These are phyloP conservation scores for Backusella morwellensis DNA, from an alignment of 192 early-diverging fungal genomes.

Conservation along the genomic window DNA sequence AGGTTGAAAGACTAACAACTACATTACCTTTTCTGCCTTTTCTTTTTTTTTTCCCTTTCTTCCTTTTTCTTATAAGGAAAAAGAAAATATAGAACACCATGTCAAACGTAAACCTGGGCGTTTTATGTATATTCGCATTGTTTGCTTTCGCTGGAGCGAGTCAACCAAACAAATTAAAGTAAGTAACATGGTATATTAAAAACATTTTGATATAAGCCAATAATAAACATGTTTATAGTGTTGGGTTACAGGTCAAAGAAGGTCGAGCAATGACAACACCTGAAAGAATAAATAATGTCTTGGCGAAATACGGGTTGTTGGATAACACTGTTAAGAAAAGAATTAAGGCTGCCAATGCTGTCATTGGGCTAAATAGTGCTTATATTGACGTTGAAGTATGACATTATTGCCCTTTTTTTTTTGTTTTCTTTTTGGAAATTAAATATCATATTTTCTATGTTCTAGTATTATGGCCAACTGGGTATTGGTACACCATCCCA, in stretches of 20 bases:
- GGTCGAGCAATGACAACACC: slow-evolving; percentile 11
- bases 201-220: not conserved
- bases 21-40: not conserved
- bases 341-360: not conserved
- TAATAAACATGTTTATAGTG: not conserved
- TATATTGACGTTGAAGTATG: slow-evolving; percentile 21
- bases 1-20: not conserved
- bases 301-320: slow-evolving; percentile 19
- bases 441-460: not conserved
- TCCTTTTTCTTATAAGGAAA: not conserved
- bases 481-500: slow-evolving; percentile 67
- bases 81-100: not conserved
- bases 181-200: not conserved
- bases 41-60: not conserved
- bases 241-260: not conserved
- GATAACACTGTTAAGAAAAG: not conserved
- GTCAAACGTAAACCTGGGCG: not conserved
- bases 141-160: not conserved
- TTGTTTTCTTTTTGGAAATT: not conserved
- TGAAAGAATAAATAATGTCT: slow-evolving; percentile 8
- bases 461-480: slow-evolving; percentile 48
- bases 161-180: slow-evolving; percentile 1
- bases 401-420: not conserved
- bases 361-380: not conserved
- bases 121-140: not conserved